phyloP scores from a whole-genome alignment of 2,329 filamentous ascomycete species.

The Acarospora socialis region DNA sequence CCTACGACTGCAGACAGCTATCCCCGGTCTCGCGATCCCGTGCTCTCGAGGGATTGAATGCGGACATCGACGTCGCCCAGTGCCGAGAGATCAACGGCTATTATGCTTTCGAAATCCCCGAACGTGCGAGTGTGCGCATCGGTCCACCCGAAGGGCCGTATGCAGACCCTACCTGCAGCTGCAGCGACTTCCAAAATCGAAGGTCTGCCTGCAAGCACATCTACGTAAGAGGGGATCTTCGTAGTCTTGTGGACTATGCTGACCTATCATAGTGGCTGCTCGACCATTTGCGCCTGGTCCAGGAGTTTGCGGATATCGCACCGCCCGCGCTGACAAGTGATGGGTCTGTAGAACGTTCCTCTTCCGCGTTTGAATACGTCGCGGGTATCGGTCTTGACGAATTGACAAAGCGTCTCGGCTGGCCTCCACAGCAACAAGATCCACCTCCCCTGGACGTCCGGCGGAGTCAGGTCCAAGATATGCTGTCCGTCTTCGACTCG shows the following conservation, averaged over 20 bases:
- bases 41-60: conserved; percentile 8
- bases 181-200: conserved; percentile 7
- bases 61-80: background rate
- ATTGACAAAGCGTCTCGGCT: conserved; percentile 20
- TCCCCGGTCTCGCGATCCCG: conserved; percentile 9
- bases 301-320: background rate
- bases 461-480: conserved; percentile 27
- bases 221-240: conserved; percentile 7
- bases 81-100: conserved; percentile 3
- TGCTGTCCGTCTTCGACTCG: conserved; percentile 31
- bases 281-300: conserved; percentile 5
- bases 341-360: conserved; percentile 2
- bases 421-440: conserved; percentile 18
- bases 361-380: conserved; percentile 1
- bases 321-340: background rate
- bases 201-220: conserved; percentile 10
- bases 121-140: conserved; percentile 9
- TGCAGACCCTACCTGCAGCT: conserved; percentile 10
- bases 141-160: conserved; percentile 5
- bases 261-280: conserved; percentile 9
- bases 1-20: conserved; percentile 7
- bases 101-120: conserved; percentile 12
- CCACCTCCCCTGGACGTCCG: conserved; percentile 20
- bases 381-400: conserved; percentile 1
- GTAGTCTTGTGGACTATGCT: background rate